Percentiles rank a stretch among this genome's conserved stretches.
These are phyloP conservation scores for Populus pruinosa DNA, from an alignment of 345 rosid species.

Conservation along the genomic window DNA sequence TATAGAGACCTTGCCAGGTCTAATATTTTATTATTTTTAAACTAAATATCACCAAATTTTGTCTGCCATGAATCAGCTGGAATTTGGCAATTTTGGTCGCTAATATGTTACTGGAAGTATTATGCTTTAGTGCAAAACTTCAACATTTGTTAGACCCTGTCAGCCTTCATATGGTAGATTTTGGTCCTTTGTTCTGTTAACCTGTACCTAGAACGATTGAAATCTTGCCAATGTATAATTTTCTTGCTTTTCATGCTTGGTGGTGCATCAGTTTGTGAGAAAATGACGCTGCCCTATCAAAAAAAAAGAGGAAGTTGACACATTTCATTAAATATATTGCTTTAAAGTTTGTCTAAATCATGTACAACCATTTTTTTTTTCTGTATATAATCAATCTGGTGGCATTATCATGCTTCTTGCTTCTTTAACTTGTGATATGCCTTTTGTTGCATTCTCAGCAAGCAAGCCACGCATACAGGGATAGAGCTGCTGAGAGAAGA, in stretches of 20 bases:
- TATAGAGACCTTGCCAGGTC: background rate
- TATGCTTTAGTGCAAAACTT: too few species aligned
- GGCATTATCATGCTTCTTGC: background rate
- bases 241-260: background rate
- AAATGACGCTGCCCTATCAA: too few species aligned
- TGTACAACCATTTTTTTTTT: background rate
- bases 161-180: background rate
- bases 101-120: too few species aligned
- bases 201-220: background rate
- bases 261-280: background rate
- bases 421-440: background rate
- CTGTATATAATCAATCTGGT: background rate
- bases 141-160: background rate
- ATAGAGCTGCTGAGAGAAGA: constrained; percentile 94
- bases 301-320: background rate
- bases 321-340: background rate
- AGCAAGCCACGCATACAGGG: constrained; percentile 52
- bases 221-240: background rate
- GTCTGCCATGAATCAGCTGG: too few species aligned
- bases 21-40: background rate
- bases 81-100: too few species aligned
- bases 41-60: too few species aligned
- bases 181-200: background rate
- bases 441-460: constrained; percentile 33
- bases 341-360: background rate